These are phyloP conservation scores for Calonectria multiphialidica DNA, from an alignment of 2,329 filamentous ascomycete genomes.

Conservation along the genomic window DNA sequence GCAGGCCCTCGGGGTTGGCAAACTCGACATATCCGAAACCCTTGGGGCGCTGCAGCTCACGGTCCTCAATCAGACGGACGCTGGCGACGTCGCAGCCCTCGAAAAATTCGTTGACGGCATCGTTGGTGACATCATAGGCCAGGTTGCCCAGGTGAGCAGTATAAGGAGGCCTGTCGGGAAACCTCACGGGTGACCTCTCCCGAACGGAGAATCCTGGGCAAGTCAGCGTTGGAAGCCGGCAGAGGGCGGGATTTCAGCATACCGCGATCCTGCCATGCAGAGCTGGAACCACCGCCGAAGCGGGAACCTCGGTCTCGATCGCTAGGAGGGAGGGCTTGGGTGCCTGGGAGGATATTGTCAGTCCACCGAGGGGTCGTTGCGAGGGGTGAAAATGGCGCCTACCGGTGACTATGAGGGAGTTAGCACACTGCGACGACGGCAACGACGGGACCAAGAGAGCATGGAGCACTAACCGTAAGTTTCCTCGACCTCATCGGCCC, in stretches of 20 bases:
- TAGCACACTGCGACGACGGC: constrained; percentile 37
- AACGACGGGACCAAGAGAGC: neutral
- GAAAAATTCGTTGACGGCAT: constrained; percentile 89
- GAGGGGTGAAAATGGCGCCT: constrained; percentile 37
- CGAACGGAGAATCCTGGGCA: constrained; percentile 69
- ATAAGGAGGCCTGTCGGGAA: constrained; percentile 93
- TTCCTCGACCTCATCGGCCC: constrained; percentile 99
- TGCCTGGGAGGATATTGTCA: constrained; percentile 56
- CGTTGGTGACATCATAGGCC: constrained; percentile 90
- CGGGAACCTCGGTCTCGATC: constrained; percentile 56
- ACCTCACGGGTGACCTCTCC: constrained; percentile 77
- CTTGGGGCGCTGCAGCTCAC: constrained; percentile 92
- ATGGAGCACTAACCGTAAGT: constrained; percentile 73
- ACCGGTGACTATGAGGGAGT: constrained; percentile 51
- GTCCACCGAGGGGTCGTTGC: constrained; percentile 31
- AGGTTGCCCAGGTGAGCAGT: constrained; percentile 97
- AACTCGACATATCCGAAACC: constrained; percentile 99
- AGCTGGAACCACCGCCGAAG: constrained; percentile 45
- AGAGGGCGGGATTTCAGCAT: constrained; percentile 32
- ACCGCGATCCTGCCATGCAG: constrained; percentile 60
- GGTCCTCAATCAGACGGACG: constrained; percentile 97
- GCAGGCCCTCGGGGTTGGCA: constrained; percentile 85
- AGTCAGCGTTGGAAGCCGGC: constrained; percentile 35
- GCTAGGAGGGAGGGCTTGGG: constrained; percentile 66
- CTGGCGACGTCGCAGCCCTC: constrained; percentile 85